These are phyloP conservation scores for Porogramme epimiltina DNA, from an alignment of 1,284 basidiomycete genomes.

Conservation along the genomic window DNA sequence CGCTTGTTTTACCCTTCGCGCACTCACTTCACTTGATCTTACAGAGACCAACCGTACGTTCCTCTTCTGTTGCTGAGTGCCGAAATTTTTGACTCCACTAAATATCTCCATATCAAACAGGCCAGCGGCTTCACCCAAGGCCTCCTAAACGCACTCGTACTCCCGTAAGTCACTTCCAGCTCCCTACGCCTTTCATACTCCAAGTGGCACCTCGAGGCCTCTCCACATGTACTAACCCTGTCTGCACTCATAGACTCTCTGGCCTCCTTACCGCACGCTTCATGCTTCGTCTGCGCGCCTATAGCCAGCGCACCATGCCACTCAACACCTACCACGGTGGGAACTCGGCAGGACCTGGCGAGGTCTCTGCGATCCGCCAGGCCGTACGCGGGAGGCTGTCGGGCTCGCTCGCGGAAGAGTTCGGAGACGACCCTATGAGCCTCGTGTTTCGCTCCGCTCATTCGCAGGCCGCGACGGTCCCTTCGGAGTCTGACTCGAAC, in stretches of 20 bases:
- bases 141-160: constrained; percentile 32
- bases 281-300: constrained; percentile 32
- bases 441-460: background rate
- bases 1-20: background rate
- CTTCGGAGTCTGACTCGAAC: no score
- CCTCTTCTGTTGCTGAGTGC: no score
- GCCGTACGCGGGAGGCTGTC: background rate
- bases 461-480: no score
- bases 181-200: no score
- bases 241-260: constrained; percentile 34
- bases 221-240: background rate
- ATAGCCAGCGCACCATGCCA: constrained; percentile 22
- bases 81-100: background rate
- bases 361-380: background rate
- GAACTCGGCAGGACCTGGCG: background rate
- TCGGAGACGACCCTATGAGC: constrained; percentile 16
- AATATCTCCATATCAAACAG: no score
- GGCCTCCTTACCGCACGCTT: constrained; percentile 36
- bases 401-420: constrained; percentile 13
- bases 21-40: background rate
- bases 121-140: constrained; percentile 34
- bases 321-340: background rate
- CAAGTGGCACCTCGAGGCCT: background rate
- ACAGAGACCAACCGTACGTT: constrained; percentile 1
- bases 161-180: constrained; percentile 23